phyloP scores from a whole-genome alignment of 345 rosid species.

The Gossypium rotundifolium region DNA sequence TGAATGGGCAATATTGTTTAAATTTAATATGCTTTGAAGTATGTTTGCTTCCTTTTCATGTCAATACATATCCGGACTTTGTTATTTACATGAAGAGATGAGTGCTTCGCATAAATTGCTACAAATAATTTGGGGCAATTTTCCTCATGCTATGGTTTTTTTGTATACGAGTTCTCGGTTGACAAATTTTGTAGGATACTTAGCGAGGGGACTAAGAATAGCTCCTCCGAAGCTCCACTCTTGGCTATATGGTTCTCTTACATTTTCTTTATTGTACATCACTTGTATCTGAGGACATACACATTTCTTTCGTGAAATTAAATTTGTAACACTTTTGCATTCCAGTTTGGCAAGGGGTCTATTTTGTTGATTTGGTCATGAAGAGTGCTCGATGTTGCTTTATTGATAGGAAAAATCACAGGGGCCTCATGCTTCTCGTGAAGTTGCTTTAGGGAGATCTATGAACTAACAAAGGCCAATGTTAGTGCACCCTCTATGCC shows the following conservation, averaged over 20 bases:
- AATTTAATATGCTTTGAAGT: background rate
- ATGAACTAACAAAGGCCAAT: slow-evolving; percentile 71
- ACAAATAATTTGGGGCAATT: background rate
- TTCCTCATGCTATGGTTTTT: background rate
- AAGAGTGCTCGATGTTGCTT: slow-evolving; percentile 96
- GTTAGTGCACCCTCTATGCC: slow-evolving; percentile 31
- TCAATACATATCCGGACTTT: background rate
- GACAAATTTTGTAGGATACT: slow-evolving; percentile 92
- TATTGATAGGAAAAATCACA: slow-evolving; percentile 66
- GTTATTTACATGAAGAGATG: background rate
- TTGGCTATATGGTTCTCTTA: slow-evolving; percentile 86
- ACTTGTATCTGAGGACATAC: background rate
- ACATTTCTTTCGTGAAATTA: too few species aligned
- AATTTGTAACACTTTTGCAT: slow-evolving; percentile 9
- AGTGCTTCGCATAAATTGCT: background rate
- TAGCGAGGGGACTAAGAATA: slow-evolving; percentile 90
- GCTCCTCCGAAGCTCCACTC: slow-evolving; percentile 99
- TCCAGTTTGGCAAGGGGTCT: slow-evolving; percentile 92
- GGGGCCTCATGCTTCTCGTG: slow-evolving; percentile 88
- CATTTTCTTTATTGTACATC: slow-evolving; percentile 6
- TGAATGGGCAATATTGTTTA: background rate
- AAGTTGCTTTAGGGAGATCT: slow-evolving; percentile 83
- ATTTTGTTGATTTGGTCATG: slow-evolving; percentile 95
- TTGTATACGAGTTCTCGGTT: slow-evolving; percentile 68
- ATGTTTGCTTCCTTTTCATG: background rate